Conservation (phyloP, 305 asterid genomes). For the Fraxinus greggii region DNA sequence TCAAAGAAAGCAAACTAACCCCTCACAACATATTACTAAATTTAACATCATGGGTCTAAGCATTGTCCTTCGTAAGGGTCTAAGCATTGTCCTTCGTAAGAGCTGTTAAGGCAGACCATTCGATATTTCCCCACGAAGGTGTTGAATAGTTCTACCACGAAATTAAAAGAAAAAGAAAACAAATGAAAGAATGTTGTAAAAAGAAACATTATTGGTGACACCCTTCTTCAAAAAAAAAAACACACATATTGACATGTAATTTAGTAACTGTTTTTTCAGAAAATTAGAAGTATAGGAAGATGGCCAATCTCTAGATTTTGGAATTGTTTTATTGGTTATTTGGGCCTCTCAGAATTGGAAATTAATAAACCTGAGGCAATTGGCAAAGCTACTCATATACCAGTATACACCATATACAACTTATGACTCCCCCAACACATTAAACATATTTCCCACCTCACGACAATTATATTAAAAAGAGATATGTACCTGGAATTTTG, state of each 20-base stretch:
- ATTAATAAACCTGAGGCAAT: neutral
- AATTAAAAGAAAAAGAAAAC: neutral
- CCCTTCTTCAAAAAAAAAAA: neutral
- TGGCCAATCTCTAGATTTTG: neutral
- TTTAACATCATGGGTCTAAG: neutral
- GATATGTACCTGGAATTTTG: constrained; percentile 78
- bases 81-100: neutral
- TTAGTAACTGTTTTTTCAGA: neutral
- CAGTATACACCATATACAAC: neutral
- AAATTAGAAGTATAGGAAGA: neutral
- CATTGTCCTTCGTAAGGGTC: neutral
- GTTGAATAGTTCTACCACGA: neutral
- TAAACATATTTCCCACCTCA: constrained; percentile 1
- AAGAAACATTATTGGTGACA: neutral
- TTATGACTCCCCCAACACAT: neutral
- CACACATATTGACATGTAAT: neutral
- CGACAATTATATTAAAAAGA: constrained; percentile 7
- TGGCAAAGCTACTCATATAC: neutral
- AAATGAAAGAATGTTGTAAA: neutral
- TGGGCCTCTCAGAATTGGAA: neutral
- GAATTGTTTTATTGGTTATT: neutral
- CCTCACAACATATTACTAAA: neutral
- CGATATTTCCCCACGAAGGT: neutral
- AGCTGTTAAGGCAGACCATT: neutral
- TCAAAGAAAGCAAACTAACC: neutral